Evolutionary conservation across 805 yeast species (phyloP).

Genomic region (Yarrowia osloensis): DNA sequence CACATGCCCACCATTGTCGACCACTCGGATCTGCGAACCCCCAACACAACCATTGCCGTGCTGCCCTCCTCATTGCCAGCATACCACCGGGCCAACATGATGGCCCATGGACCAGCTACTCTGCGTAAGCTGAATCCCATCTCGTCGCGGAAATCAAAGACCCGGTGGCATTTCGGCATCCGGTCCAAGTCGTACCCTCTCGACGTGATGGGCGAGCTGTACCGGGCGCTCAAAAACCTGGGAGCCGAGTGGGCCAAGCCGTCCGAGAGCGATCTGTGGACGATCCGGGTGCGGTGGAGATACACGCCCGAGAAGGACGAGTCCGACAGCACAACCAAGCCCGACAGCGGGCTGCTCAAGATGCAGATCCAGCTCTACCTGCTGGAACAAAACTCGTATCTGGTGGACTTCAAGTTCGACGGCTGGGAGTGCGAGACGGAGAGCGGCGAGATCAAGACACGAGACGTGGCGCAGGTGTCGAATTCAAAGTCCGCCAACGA

Average conservation of each 20-base stretch:
- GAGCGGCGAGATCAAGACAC: conserved; percentile 30
- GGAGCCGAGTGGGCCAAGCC: conserved; percentile 99
- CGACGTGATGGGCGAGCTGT: conserved; percentile 98
- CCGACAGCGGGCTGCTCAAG: conserved; percentile 55
- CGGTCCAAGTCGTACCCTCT: conserved; percentile 93
- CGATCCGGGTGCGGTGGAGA: conserved; percentile 92
- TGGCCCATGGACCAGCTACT: conserved; percentile 54
- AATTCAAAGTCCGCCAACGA: conserved; percentile 44
- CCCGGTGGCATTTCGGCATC: conserved; percentile 98
- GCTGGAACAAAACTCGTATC: conserved; percentile 82
- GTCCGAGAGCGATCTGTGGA: conserved; percentile 93
- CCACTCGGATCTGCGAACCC: conserved; percentile 45
- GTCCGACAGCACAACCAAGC: conserved; percentile 30
- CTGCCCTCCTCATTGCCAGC: conserved; percentile 93
- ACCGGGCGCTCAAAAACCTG: conserved; percentile 85
- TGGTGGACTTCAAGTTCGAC: conserved; percentile 96
- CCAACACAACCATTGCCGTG: conserved; percentile 83
- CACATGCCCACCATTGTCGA: conserved; percentile 43
- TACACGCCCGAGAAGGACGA: conserved; percentile 51
- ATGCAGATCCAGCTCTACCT: conserved; percentile 97
- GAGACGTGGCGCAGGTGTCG: conserved; percentile 32
- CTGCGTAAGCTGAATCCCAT: conserved; percentile 45
- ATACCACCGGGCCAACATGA: conserved; percentile 91
- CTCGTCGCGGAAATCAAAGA: conserved; percentile 79
- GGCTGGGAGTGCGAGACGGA: conserved; percentile 71